Conservation (phyloP, 2,329 filamentous ascomycete genomes). For the Hymenoscyphus fructigenus region DNA sequence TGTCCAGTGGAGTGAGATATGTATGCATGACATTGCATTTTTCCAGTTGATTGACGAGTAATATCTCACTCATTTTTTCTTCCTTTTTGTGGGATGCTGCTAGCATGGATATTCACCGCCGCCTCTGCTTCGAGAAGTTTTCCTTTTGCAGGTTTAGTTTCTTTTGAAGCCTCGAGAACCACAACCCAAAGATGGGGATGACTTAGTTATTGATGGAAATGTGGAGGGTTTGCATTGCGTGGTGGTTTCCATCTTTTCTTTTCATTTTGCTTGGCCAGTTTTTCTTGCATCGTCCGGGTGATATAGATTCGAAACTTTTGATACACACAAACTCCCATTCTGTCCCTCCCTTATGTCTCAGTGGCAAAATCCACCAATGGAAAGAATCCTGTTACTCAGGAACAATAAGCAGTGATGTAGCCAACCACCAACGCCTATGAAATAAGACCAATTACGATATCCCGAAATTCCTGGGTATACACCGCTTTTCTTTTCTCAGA, state of each 20-base stretch:
- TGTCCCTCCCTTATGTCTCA: not conserved
- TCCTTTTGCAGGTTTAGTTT: not conserved
- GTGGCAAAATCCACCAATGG: no score
- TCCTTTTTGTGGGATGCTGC: not conserved
- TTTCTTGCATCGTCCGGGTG: conserved; percentile 4
- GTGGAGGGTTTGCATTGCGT: not conserved
- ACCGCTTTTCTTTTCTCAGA: not conserved
- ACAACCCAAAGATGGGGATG: no score
- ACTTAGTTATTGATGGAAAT: no score
- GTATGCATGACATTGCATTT: not conserved
- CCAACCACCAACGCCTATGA: not conserved
- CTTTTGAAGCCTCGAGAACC: no score
- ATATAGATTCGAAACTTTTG: not conserved
- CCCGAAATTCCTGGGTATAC: not conserved
- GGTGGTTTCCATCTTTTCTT: no score
- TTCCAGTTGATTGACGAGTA: not conserved
- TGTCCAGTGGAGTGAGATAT: not conserved
- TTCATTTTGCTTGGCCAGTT: not conserved
- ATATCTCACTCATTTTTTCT: not conserved
- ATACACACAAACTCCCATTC: not conserved
- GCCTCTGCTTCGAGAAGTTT: not conserved
- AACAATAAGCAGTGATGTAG: not conserved
- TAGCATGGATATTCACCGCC: conserved; percentile 5
- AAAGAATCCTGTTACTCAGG: not conserved
- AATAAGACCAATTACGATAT: not conserved